Evolutionary conservation across 2,329 filamentous ascomycete species (phyloP).

Genomic region (Fusarium sp.): DNA sequence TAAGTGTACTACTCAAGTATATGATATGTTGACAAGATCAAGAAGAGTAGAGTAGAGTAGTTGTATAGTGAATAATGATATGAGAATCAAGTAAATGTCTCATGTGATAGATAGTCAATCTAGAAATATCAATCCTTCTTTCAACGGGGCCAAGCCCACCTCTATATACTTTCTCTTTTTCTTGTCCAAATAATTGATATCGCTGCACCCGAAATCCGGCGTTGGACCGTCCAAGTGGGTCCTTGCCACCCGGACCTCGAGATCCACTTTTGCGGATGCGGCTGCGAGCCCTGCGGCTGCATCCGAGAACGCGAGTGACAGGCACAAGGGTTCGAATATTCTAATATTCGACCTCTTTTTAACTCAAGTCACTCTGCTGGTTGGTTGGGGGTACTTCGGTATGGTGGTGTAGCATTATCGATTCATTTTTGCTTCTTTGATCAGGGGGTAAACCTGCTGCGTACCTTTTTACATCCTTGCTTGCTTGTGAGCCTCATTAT

Average conservation of each 20-base stretch:
- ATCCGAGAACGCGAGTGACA: constrained; percentile 18
- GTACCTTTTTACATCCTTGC: constrained; percentile 17
- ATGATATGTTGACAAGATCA: background rate
- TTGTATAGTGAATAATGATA: too few species aligned
- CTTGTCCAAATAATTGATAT: constrained; percentile 2
- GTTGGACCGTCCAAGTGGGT: constrained; percentile 24
- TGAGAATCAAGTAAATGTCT: constrained; percentile 27
- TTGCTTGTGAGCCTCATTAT: constrained; percentile 1
- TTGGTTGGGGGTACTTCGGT: constrained; percentile 42
- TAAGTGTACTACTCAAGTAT: background rate
- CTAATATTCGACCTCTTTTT: background rate
- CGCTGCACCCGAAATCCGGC: constrained; percentile 30
- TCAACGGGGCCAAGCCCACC: constrained; percentile 7
- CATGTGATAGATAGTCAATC: constrained; percentile 1
- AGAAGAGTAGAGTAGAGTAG: background rate
- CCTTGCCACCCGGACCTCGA: background rate
- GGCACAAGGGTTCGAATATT: constrained; percentile 3
- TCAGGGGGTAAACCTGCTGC: constrained; percentile 12
- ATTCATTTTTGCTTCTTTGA: constrained; percentile 20
- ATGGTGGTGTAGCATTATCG: constrained; percentile 13
- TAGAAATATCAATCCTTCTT: background rate
- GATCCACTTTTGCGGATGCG: constrained; percentile 13
- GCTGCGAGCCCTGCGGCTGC: constrained; percentile 37
- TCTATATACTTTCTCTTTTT: constrained; percentile 31
- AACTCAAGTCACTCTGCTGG: background rate